phyloP scores from a whole-genome alignment of 768 basidiomycete genomes.

The Obba rivulosa region DNA sequence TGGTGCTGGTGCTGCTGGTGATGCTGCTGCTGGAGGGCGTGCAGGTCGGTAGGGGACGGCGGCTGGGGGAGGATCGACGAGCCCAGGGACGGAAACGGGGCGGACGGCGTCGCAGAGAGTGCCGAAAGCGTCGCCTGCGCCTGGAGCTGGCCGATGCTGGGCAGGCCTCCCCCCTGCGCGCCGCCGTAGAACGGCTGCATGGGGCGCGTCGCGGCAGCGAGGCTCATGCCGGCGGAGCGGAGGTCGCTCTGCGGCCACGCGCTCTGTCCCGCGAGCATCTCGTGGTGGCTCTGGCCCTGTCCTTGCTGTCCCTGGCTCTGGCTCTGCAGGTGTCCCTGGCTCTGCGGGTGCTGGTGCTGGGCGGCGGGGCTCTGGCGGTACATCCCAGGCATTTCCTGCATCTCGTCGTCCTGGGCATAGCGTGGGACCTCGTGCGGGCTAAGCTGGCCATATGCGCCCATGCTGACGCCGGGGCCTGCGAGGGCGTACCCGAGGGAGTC shows the following conservation, averaged over 20 bases:
- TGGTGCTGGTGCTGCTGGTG: neutral
- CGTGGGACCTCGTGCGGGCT: too few species aligned
- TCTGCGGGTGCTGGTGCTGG: slow-evolving; percentile 1
- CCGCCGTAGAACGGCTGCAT: slow-evolving; percentile 3
- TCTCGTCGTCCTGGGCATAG: slow-evolving; percentile 10
- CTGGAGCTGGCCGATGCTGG: neutral
- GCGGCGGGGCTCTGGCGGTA: slow-evolving; percentile 8
- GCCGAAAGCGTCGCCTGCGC: slow-evolving; percentile 1
- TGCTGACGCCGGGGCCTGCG: slow-evolving; percentile 6
- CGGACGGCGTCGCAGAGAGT: slow-evolving; percentile 13
- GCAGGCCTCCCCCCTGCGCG: neutral
- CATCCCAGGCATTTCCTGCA: slow-evolving; percentile 2
- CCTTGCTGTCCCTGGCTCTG: slow-evolving; percentile 2
- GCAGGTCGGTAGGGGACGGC: neutral
- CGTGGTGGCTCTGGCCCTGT: too few species aligned
- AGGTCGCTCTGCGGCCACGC: neutral
- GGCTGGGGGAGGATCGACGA: slow-evolving; percentile 2
- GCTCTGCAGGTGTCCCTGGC: slow-evolving; percentile 3
- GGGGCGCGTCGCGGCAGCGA: neutral
- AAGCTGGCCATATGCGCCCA: slow-evolving; percentile 1
- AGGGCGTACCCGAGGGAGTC: neutral
- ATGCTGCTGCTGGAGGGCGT: neutral
- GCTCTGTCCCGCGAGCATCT: neutral
- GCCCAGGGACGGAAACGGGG: slow-evolving; percentile 10
- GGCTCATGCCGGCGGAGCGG: too few species aligned